A percentile compares a stretch with the other conserved stretches of the same genome.
Evolutionary conservation across 768 basidiomycete genomes (phyloP).

Genomic region (Hirschioporus abietinus): DNA sequence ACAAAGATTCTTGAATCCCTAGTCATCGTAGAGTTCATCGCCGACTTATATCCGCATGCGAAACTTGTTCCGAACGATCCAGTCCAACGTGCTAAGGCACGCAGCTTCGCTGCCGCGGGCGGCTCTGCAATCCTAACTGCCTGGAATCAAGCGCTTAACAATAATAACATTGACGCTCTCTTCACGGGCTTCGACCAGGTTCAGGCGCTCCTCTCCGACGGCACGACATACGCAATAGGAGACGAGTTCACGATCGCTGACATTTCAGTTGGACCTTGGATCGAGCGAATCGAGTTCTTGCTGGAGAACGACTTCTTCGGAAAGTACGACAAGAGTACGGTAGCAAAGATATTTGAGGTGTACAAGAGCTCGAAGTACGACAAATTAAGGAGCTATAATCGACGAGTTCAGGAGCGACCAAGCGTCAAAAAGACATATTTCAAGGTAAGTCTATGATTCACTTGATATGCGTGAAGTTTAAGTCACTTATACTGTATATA

Average conservation of each 20-base stretch:
- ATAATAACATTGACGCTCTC: conserved; percentile 34
- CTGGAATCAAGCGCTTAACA: conserved; percentile 30
- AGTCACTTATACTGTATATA: too few species aligned
- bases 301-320: conserved; percentile 43
- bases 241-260: conserved; percentile 57
- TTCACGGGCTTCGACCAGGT: conserved; percentile 39
- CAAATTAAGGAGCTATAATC: conserved; percentile 44
- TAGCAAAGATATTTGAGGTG: conserved; percentile 35
- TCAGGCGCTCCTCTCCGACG: conserved; percentile 43
- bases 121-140: conserved; percentile 35
- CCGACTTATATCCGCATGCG: conserved; percentile 26
- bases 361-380: conserved; percentile 43
- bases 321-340: conserved; percentile 42
- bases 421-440: conserved; percentile 54
- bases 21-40: conserved; percentile 53
- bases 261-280: conserved; percentile 53
- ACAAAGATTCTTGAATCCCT: conserved; percentile 60
- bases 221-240: conserved; percentile 33
- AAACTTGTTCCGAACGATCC: conserved; percentile 42
- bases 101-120: conserved; percentile 57
- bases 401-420: conserved; percentile 41
- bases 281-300: conserved; percentile 42
- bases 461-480: neutral
- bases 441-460: conserved; percentile 26
- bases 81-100: conserved; percentile 49